These are phyloP conservation scores for Aureobasidium musti DNA, from an alignment of 2,329 filamentous ascomycete species.

Conservation along the genomic window DNA sequence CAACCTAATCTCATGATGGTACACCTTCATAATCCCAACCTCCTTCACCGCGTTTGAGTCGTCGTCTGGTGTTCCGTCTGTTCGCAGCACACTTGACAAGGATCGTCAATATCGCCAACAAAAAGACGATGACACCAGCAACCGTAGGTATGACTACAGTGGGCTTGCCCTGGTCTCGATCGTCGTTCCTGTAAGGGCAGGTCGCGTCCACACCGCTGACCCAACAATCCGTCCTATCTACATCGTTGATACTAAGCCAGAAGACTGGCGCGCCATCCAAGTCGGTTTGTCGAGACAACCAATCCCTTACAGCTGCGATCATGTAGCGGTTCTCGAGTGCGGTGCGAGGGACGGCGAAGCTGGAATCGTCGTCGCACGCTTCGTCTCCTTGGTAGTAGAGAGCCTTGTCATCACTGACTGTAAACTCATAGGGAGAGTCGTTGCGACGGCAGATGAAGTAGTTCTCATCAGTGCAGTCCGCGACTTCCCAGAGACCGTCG, in stretches of 20 bases:
- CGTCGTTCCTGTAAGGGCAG: constrained; percentile 60
- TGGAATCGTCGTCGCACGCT: constrained; percentile 53
- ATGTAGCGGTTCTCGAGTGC: constrained; percentile 65
- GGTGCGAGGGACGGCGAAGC: constrained; percentile 61
- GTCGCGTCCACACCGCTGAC: constrained; percentile 56
- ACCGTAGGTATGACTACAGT: constrained; percentile 61
- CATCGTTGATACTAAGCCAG: constrained; percentile 64
- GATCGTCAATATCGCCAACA: constrained; percentile 61
- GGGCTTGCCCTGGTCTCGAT: constrained; percentile 43
- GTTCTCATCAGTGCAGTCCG: constrained; percentile 56
- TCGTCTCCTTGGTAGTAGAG: constrained; percentile 45
- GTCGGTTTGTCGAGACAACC: constrained; percentile 33
- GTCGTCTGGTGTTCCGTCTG: constrained; percentile 55
- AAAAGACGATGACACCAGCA: constrained; percentile 63
- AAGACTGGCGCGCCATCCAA: constrained; percentile 44
- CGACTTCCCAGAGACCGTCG: constrained; percentile 59
- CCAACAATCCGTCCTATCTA: constrained; percentile 62
- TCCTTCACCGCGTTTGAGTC: constrained; percentile 51
- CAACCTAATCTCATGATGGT: constrained; percentile 43
- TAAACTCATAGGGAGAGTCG: constrained; percentile 58
- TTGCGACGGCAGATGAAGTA: constrained; percentile 58
- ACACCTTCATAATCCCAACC: constrained; percentile 71
- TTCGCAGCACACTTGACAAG: constrained; percentile 67
- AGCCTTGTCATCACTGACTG: constrained; percentile 48
- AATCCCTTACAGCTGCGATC: constrained; percentile 36